phyloP scores from a whole-genome alignment of 2,329 filamentous ascomycete genomes.

The Aspergillus unguis region DNA sequence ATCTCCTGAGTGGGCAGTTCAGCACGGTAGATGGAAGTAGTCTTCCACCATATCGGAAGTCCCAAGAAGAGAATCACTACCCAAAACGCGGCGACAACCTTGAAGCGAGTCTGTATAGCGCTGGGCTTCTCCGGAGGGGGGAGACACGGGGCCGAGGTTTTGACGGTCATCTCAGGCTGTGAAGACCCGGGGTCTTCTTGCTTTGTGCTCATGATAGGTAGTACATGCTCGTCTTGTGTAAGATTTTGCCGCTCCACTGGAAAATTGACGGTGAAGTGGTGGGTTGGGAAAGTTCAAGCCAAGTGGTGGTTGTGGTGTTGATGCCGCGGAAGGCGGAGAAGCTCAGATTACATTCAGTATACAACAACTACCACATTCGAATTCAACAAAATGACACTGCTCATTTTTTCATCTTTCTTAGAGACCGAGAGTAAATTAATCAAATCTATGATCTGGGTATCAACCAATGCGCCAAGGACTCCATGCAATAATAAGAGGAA shows the following conservation, averaged over 20 bases:
- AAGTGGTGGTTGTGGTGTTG: conserved; percentile 13
- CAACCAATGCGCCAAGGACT: conserved; percentile 14
- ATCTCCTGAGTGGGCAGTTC: conserved; percentile 78
- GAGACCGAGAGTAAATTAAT: too few species aligned
- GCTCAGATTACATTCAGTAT: neutral
- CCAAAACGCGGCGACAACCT: conserved; percentile 88
- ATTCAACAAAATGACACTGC: too few species aligned
- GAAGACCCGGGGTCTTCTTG: conserved; percentile 34
- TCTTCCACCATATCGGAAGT: conserved; percentile 92
- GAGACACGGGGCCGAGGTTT: conserved; percentile 33
- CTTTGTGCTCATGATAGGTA: conserved; percentile 31
- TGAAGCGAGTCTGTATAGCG: conserved; percentile 65
- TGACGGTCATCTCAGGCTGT: conserved; percentile 21
- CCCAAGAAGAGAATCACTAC: conserved; percentile 76
- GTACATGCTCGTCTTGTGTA: conserved; percentile 29
- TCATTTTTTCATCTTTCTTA: too few species aligned
- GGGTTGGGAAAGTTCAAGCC: conserved; percentile 3
- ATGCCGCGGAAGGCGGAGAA: conserved; percentile 14
- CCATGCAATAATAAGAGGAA: conserved; percentile 1
- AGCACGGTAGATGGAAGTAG: conserved; percentile 87
- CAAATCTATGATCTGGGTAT: conserved; percentile 11
- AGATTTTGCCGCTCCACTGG: neutral
- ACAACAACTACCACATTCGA: neutral
- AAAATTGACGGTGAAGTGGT: conserved; percentile 1
- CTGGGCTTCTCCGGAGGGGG: conserved; percentile 76